phyloP scores from a whole-genome alignment of 2,329 filamentous ascomycete genomes.

The Apiospora koreana region DNA sequence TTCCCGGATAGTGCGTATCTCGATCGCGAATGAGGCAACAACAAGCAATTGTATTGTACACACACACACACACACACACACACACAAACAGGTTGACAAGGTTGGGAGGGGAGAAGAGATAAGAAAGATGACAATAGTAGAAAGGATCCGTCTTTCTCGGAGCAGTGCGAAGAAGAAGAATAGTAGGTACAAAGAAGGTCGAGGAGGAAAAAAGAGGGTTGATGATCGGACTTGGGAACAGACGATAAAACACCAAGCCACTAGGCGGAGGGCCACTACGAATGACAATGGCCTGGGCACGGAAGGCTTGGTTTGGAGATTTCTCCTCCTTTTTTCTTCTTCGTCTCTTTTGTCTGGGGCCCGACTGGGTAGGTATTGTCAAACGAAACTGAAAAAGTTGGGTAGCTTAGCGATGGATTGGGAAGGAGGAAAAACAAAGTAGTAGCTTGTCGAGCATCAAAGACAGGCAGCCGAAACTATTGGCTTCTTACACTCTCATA shows the following conservation, averaged over 20 bases:
- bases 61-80: background rate
- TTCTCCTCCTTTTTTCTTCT: background rate
- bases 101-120: background rate
- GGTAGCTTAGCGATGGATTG: background rate
- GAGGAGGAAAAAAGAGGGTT: background rate
- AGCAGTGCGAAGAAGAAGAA: conserved; percentile 1
- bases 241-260: conserved; percentile 7
- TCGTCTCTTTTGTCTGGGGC: background rate
- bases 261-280: background rate
- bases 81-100: background rate
- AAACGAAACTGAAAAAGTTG: conserved; percentile 1
- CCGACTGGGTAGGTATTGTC: conserved; percentile 1
- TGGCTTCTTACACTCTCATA: background rate
- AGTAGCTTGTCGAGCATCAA: background rate
- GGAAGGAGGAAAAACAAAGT: background rate
- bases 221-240: conserved; percentile 2
- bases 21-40: background rate
- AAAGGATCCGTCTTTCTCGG: background rate
- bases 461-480: conserved; percentile 7
- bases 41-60: background rate
- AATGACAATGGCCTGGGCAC: background rate
- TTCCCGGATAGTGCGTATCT: background rate
- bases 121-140: background rate
- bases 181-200: background rate
- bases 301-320: background rate